Evolutionary conservation across 805 yeast genomes (phyloP), one percentile per base, ranked within the genome.

Genomic region (Zygosaccharomyces lentus): DNA sequence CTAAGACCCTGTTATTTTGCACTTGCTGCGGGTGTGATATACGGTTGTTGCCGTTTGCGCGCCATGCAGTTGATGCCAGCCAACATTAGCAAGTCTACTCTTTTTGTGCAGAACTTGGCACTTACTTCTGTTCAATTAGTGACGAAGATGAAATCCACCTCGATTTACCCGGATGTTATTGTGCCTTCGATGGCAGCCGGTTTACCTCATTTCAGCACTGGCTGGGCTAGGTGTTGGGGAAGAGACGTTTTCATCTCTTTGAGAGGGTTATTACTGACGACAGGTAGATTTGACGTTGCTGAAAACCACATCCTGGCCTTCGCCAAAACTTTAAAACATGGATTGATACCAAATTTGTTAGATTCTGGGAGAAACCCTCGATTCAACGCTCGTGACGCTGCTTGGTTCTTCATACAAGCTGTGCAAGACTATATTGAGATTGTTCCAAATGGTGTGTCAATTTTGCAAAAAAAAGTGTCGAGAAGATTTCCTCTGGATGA

Each of bases 211-310:
- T 91, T 91, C 68, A 82, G 93, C 61, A 77, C 76, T 48, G 88
- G 84, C 53, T 90, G 85, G 65, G 89, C 91, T 96, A 76, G 99
- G 65, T 88, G 96, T 63, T 91, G 99, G 99, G 99, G 99, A 17
- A 77, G 99, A 61, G 99, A 91, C 66, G 95, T 89, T 0, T 93
- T 93, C 62, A 84, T 91, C 37, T 77, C 96, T 0, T 73, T 85
- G 35, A 73, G 96, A 50, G 99, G 99, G 0, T 71, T 91, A 40
- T 67, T 89, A 46, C 68, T 89, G 19, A 82, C 85, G 1, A 77
- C 96, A 0, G 90, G 84, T 9, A 73, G 98, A 45, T 80, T 63
- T 59, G 87, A 84, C 0, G 88, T 82, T 37, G 97, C 97, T 1
- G 82, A 76, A 57, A 62, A 68, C 32, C 99, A 91, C 62, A 87